Percentiles rank a stretch among this genome's conserved stretches.
Evolutionary conservation across 78 protist genomes (phyloP).

Genomic region (Dictyostelium capitatum): DNA sequence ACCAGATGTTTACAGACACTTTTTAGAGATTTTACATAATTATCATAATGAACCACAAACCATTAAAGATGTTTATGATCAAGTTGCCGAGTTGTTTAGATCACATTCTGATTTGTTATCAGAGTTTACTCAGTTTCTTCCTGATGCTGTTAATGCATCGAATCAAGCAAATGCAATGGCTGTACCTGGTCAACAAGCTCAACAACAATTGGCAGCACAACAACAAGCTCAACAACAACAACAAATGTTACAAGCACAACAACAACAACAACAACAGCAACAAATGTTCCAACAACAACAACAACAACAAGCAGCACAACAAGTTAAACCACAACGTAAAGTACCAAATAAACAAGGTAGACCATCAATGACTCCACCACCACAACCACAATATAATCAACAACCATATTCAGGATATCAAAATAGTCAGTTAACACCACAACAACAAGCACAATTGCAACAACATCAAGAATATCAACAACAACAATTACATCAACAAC

Average conservation of each 20-base stretch:
- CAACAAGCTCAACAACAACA: conserved; percentile 19
- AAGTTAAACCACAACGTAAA: not conserved
- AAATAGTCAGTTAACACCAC: not conserved
- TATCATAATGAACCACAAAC: conserved; percentile 92
- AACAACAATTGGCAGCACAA: not conserved
- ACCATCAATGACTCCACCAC: conserved; percentile 3
- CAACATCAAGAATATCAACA: conserved; percentile 36
- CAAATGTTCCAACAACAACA: not conserved
- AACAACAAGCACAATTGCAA: conserved; percentile 21
- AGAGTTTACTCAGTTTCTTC: conserved; percentile 96
- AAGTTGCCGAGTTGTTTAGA: conserved; percentile 88
- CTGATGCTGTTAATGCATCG: conserved; percentile 75
- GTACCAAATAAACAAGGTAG: not conserved
- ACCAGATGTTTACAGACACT: conserved; percentile 92
- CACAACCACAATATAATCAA: not conserved
- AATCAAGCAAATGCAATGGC: not conserved
- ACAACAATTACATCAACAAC: conserved; percentile 39
- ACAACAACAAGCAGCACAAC: conserved; percentile 1
- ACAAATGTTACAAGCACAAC: not conserved
- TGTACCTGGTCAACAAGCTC: not conserved
- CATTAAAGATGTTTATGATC: conserved; percentile 90
- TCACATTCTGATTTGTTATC: conserved; percentile 92
- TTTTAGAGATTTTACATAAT: conserved; percentile 94
- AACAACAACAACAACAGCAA: not conserved
- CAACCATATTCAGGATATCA: not conserved